Conservation (phyloP, 495 filamentous ascomycete genomes). For the Glonium stellatum region DNA sequence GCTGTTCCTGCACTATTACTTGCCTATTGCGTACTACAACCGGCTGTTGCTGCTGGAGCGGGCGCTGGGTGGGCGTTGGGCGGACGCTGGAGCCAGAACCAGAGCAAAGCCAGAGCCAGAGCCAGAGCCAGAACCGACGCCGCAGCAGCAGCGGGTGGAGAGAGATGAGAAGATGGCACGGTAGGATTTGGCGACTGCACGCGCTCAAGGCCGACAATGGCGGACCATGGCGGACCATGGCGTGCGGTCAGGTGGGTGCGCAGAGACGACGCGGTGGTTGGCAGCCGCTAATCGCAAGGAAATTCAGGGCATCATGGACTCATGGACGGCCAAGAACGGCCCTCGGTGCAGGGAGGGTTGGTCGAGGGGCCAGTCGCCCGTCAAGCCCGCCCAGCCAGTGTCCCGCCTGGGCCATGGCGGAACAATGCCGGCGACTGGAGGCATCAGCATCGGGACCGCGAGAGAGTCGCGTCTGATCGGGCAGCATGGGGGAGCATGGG, state of each 20-base stretch:
- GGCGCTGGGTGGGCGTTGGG: no score
- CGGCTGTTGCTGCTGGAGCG: no score
- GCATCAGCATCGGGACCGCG: not conserved
- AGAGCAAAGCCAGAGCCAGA: no score
- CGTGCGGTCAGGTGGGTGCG: not conserved
- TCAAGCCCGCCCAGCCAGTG: not conserved
- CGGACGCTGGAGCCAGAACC: no score
- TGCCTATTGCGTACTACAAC: no score
- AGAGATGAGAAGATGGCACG: no score
- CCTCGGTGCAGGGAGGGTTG: no score
- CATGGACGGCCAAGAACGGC: not conserved
- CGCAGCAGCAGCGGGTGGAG: not conserved
- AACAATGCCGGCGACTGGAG: not conserved
- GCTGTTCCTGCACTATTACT: not conserved
- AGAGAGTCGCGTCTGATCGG: not conserved
- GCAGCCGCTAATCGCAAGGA: not conserved
- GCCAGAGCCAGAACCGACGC: no score
- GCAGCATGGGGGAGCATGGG: no score
- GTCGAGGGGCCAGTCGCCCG: not conserved
- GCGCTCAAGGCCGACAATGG: no score
- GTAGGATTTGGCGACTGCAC: not conserved
- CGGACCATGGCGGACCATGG: no score
- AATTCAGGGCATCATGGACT: not conserved
- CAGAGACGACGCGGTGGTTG: not conserved
- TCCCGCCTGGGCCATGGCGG: not conserved